phyloP scores from a whole-genome alignment of 1,284 basidiomycete species.

The Cronartium quercuum region DNA sequence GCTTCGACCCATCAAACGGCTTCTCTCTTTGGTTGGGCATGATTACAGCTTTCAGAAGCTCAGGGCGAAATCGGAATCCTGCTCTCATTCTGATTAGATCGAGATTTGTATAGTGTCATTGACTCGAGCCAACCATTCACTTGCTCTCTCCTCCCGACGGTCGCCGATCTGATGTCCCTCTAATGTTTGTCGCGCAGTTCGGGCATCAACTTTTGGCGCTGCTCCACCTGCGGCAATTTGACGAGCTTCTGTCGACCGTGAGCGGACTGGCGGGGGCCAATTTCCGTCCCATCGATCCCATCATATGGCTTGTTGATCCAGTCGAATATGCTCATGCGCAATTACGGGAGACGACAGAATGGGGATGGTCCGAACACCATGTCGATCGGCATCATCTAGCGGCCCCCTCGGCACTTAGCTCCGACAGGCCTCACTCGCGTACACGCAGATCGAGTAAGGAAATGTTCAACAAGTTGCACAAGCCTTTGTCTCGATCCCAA shows the following conservation, averaged over 20 bases:
- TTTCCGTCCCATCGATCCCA: constrained; percentile 27
- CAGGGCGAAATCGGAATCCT: too few species aligned
- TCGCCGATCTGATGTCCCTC: background rate
- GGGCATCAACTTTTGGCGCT: constrained; percentile 37
- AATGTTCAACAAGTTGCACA: background rate
- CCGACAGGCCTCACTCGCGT: too few species aligned
- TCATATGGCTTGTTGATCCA: constrained; percentile 37
- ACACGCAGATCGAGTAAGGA: background rate
- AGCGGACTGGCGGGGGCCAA: background rate
- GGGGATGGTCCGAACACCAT: constrained; percentile 39
- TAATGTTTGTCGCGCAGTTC: background rate
- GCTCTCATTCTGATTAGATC: background rate
- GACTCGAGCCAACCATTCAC: background rate
- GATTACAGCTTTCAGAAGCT: too few species aligned
- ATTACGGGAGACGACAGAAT: constrained; percentile 30
- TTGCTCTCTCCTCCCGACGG: background rate
- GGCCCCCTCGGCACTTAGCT: background rate
- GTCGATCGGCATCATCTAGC: constrained; percentile 3
- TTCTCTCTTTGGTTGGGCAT: too few species aligned
- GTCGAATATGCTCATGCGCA: constrained; percentile 38
- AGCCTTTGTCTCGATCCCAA: constrained; percentile 6
- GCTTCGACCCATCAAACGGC: too few species aligned
- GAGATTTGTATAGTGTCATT: background rate
- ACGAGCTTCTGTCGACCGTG: constrained; percentile 3
- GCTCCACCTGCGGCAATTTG: constrained; percentile 27